Evolutionary conservation across 495 filamentous ascomycete genomes (phyloP), one percentile per base, ranked within the genome.

Genomic region (Cercophora sp.): DNA sequence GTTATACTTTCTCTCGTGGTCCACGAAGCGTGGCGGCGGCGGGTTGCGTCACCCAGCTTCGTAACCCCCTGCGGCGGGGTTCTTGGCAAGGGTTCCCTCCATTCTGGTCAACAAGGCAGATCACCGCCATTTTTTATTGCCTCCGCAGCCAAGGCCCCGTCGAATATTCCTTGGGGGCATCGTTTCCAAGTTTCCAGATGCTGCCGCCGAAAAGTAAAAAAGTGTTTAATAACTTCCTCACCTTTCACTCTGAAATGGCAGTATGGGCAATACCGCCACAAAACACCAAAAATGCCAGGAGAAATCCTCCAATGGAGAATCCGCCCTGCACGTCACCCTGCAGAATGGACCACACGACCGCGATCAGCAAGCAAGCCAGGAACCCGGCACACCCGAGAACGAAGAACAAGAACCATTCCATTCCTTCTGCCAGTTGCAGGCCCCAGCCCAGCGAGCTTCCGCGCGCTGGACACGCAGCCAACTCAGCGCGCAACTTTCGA

Each of bases 361-460:
- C 40, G 5, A 37, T 29, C 29, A 53, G 20, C 41, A 53, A 34
- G n/a, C 36, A 53, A 5, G n/a, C 11, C 18, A 37, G n/a, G 29
- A 53, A 53, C 27, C 51, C 51, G 18, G 10, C 41, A 18, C 41
- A 53, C 2, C 51, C 51, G 18, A 43, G 26, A 1, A 53, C 27
- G 19, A 53, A 53, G 22, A 53, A 37, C 13, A 53, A 1, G n/a
- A 53, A 37, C 51, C 51, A 53, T 10, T 53, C 35, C 40, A 53
- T 46, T 15, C 51, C 51, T 31, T 53, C 51, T 3, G 22, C 41
- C 8, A 53, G 35, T 10, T 53, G 51, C 27, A 53, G 41, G 0
- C 51, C 51, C 51, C 51, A 53, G 19, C 51, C 51, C 2, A 36
- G 10, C 18, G 51, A 53, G 51, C 51, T 53, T 19, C 51, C 51